These are phyloP conservation scores for Coemansia sp. DNA, from an alignment of 192 early-diverging fungal genomes.

Conservation along the genomic window DNA sequence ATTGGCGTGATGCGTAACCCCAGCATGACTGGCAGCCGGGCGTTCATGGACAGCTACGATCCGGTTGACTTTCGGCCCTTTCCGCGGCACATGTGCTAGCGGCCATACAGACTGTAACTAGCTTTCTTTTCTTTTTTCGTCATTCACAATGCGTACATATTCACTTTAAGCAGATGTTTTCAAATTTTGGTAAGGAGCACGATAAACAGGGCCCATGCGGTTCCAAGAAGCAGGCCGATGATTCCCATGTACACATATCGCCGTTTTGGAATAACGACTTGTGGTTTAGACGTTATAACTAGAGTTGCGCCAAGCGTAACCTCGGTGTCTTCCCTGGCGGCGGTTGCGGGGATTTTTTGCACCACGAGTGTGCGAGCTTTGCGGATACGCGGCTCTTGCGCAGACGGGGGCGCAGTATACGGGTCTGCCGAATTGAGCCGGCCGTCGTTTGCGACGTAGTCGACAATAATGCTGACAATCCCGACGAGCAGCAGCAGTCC, in stretches of 20 bases:
- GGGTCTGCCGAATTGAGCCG: constrained; percentile 41
- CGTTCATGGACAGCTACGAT: constrained; percentile 6
- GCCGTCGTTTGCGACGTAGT: constrained; percentile 26
- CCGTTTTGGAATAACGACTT: constrained; percentile 15
- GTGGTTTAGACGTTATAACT: background rate
- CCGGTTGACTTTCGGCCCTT: constrained; percentile 17
- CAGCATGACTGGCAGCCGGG: background rate
- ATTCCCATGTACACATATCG: constrained; percentile 40
- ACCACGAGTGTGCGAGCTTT: background rate
- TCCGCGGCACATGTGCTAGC: constrained; percentile 35
- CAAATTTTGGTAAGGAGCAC: constrained; percentile 25
- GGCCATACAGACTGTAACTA: background rate
- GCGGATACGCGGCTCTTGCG: background rate
- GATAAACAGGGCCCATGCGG: constrained; percentile 43
- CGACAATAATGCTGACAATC: constrained; percentile 19
- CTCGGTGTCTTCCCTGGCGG: background rate
- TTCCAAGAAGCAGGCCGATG: constrained; percentile 37
- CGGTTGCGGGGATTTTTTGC: background rate
- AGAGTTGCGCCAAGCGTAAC: background rate
- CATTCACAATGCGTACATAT: background rate
- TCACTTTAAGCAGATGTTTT: constrained; percentile 8
- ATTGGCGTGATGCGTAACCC: background rate
- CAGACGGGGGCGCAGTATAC: constrained; percentile 5
- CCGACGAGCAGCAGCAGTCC: constrained; percentile 35
- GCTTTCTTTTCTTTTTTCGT: background rate